Evolutionary conservation across 2,329 filamentous ascomycete species (phyloP).

Genomic region (Chaetomiaceae sp.): DNA sequence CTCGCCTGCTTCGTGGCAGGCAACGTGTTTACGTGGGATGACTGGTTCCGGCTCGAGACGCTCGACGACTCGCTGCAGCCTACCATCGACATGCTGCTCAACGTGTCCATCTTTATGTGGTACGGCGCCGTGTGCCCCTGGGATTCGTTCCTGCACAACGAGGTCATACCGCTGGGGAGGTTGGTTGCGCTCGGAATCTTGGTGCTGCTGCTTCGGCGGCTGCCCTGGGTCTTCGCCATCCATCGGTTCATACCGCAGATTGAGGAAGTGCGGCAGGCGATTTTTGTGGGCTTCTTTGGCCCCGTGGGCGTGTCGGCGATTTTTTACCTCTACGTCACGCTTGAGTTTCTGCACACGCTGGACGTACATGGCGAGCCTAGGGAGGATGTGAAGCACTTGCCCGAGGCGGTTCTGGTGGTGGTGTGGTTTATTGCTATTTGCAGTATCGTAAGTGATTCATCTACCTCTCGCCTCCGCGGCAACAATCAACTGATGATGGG

Average conservation of each 20-base stretch:
- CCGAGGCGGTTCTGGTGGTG: conserved; percentile 64
- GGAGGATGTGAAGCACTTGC: conserved; percentile 60
- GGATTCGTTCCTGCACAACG: conserved; percentile 61
- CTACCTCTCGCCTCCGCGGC: not conserved
- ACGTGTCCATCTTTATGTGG: conserved; percentile 86
- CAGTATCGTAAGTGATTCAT: conserved; percentile 63
- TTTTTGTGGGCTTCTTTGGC: conserved; percentile 90
- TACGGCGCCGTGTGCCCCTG: conserved; percentile 83
- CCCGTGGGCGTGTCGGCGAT: conserved; percentile 89
- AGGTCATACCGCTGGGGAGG: conserved; percentile 67
- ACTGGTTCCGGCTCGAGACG: conserved; percentile 86
- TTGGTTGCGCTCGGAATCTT: conserved; percentile 70
- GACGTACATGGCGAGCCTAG: conserved; percentile 57
- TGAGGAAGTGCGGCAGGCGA: conserved; percentile 65
- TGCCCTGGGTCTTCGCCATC: conserved; percentile 70
- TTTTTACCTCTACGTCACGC: conserved; percentile 70
- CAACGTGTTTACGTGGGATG: conserved; percentile 87
- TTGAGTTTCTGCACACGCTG: conserved; percentile 65
- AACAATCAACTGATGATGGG: not conserved
- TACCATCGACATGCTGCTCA: conserved; percentile 91
- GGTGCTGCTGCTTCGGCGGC: conserved; percentile 70
- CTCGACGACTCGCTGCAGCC: conserved; percentile 89
- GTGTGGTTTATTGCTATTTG: conserved; percentile 85
- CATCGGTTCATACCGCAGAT: conserved; percentile 78
- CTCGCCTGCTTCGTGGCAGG: conserved; percentile 90